phyloP scores from a whole-genome alignment of 768 basidiomycete species.

The Boletus sp. region DNA sequence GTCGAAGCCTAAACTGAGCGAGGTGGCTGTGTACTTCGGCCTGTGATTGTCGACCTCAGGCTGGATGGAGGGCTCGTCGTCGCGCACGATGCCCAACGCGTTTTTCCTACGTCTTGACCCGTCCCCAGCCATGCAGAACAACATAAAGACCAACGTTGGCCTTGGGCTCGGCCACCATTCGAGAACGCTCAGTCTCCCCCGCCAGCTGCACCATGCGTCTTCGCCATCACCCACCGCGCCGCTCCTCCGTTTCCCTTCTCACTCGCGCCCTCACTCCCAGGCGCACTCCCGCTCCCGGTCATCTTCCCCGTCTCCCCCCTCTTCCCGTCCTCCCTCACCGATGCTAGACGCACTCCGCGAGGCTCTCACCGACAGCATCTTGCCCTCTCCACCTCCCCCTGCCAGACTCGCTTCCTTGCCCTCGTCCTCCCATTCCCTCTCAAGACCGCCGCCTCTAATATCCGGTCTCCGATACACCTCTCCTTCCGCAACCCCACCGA shows the following conservation, averaged over 20 bases:
- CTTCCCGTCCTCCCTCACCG: slow-evolving; percentile 36
- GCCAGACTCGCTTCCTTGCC: slow-evolving; percentile 41
- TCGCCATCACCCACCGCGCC: slow-evolving; percentile 10
- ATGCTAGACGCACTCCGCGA: slow-evolving; percentile 41
- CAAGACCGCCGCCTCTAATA: slow-evolving; percentile 49
- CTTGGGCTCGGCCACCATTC: slow-evolving; percentile 1
- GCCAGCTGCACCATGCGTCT: slow-evolving; percentile 10
- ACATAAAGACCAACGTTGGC: not conserved
- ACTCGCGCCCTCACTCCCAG: not conserved
- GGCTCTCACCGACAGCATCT: slow-evolving; percentile 40
- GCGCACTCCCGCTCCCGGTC: not conserved
- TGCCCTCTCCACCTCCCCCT: slow-evolving; percentile 41
- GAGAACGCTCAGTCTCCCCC: slow-evolving; percentile 15
- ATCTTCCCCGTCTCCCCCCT: not conserved
- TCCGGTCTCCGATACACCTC: slow-evolving; percentile 57
- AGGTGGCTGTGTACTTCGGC: not conserved
- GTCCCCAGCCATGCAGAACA: not conserved
- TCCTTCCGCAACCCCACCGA: slow-evolving; percentile 59
- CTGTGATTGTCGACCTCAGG: not conserved
- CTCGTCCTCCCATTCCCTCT: slow-evolving; percentile 30
- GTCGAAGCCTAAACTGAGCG: not conserved
- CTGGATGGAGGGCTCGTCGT: slow-evolving; percentile 15
- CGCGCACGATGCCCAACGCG: slow-evolving; percentile 6
- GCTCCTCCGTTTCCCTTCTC: slow-evolving; percentile 17
- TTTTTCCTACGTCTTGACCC: slow-evolving; percentile 4